A percentile compares a stretch with the other conserved stretches of the same genome.
Evolutionary conservation across 768 basidiomycete genomes (phyloP).

Genomic region (Leccinum subgranulosum): DNA sequence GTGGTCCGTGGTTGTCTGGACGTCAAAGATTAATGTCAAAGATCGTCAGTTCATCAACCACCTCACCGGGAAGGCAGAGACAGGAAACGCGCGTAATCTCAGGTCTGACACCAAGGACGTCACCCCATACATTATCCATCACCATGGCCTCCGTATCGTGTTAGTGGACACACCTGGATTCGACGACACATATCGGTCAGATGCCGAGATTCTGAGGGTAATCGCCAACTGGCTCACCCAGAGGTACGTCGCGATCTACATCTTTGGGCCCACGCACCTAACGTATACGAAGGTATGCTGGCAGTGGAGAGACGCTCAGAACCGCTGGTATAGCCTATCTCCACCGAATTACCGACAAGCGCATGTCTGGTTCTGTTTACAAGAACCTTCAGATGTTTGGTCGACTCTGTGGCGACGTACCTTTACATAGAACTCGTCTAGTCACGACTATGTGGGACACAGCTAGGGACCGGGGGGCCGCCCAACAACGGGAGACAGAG

Average conservation of each 20-base stretch:
- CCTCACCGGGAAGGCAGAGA: slow-evolving; percentile 3
- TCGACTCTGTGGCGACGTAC: slow-evolving; percentile 32
- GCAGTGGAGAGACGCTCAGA: neutral
- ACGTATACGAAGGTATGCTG: slow-evolving; percentile 6
- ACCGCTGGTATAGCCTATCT: slow-evolving; percentile 34
- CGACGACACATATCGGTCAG: slow-evolving; percentile 17
- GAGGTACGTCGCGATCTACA: slow-evolving; percentile 5
- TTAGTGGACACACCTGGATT: slow-evolving; percentile 22
- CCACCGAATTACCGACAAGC: slow-evolving; percentile 34
- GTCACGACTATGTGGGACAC: slow-evolving; percentile 40
- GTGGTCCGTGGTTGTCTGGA: neutral
- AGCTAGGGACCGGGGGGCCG: slow-evolving; percentile 9
- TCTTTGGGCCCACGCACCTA: neutral
- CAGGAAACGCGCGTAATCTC: neutral
- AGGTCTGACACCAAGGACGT: slow-evolving; percentile 11
- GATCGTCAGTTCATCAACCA: slow-evolving; percentile 12
- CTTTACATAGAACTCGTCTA: slow-evolving; percentile 29
- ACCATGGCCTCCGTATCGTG: neutral
- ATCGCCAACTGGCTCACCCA: slow-evolving; percentile 19
- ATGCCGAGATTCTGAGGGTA: slow-evolving; percentile 6
- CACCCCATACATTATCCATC: neutral
- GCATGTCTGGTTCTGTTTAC: slow-evolving; percentile 29
- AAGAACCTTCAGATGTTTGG: slow-evolving; percentile 34
- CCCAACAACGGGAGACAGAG: slow-evolving; percentile 19
- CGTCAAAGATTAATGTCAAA: neutral